phyloP scores from a whole-genome alignment of 1,139 yeast genomes.

The Saccharomyces hybrid region DNA sequence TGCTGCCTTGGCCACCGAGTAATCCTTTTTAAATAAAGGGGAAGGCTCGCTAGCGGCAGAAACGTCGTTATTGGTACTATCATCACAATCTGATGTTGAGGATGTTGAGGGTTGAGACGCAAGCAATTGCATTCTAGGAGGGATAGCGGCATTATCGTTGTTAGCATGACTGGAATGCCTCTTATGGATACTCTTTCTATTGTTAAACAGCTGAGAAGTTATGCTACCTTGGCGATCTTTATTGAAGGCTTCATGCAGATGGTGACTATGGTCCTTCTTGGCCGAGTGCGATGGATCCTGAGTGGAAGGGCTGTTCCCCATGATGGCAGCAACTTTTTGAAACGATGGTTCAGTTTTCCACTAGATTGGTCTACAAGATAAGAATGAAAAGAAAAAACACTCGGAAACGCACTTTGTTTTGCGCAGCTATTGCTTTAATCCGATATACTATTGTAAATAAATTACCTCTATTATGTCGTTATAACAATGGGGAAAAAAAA shows the following conservation, averaged over 20 bases:
- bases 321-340: slow-evolving; percentile 1
- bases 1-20: slow-evolving; percentile 10
- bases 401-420: not conserved
- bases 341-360: not conserved
- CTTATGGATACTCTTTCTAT: slow-evolving; percentile 12
- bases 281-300: slow-evolving; percentile 4
- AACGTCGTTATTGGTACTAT: not conserved
- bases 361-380: not conserved
- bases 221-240: slow-evolving; percentile 17
- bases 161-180: slow-evolving; percentile 1
- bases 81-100: not conserved
- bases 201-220: slow-evolving; percentile 19
- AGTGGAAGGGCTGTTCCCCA: slow-evolving; percentile 13
- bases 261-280: not conserved
- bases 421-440: not conserved
- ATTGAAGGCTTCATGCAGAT: not conserved
- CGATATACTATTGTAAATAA: not conserved
- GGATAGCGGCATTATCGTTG: not conserved
- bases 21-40: slow-evolving; percentile 16
- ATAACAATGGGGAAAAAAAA: too few species aligned
- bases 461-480: too few species aligned
- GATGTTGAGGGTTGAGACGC: not conserved
- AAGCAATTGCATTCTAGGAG: not conserved
- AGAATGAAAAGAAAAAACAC: too few species aligned
- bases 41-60: not conserved